Evolutionary conservation across 768 basidiomycete species (phyloP).

Genomic region (Pleurotus sapidus): DNA sequence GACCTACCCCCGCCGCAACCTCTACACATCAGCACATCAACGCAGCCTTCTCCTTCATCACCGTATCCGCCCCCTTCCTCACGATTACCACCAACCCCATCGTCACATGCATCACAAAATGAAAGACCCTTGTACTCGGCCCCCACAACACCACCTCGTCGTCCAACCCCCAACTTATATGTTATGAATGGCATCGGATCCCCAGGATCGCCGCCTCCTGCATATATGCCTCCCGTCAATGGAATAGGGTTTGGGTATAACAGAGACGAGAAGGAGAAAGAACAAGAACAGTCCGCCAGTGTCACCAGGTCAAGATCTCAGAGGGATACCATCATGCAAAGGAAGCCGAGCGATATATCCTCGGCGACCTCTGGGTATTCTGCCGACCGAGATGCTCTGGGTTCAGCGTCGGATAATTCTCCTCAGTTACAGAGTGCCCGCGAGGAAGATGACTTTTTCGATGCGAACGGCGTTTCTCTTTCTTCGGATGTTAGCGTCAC

Average conservation of each 20-base stretch:
- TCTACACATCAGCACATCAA: background rate
- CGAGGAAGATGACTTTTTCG: background rate
- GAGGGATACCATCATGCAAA: conserved; percentile 1
- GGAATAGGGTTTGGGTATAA: background rate
- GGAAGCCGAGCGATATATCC: conserved; percentile 1
- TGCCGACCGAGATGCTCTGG: conserved; percentile 1
- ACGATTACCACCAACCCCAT: conserved; percentile 1
- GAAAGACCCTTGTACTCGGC: conserved; percentile 42
- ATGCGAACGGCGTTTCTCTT: background rate
- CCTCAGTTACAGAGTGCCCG: background rate
- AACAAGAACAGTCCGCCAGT: background rate
- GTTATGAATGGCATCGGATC: conserved; percentile 4
- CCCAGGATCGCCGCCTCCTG: conserved; percentile 6
- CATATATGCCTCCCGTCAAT: background rate
- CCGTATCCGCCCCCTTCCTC: conserved; percentile 3
- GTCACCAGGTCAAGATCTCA: background rate
- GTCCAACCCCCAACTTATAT: conserved; percentile 11
- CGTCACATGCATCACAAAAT: background rate
- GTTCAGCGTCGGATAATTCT: background rate
- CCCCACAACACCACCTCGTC: conserved; percentile 25
- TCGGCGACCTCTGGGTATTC: conserved; percentile 1
- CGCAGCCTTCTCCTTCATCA: conserved; percentile 7
- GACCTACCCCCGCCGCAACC: background rate
- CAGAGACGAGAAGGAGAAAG: background rate
- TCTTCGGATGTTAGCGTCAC: background rate